Evolutionary conservation across 2,329 filamentous ascomycete genomes (phyloP).

Genomic region (Neopestalotiopsis sp.): DNA sequence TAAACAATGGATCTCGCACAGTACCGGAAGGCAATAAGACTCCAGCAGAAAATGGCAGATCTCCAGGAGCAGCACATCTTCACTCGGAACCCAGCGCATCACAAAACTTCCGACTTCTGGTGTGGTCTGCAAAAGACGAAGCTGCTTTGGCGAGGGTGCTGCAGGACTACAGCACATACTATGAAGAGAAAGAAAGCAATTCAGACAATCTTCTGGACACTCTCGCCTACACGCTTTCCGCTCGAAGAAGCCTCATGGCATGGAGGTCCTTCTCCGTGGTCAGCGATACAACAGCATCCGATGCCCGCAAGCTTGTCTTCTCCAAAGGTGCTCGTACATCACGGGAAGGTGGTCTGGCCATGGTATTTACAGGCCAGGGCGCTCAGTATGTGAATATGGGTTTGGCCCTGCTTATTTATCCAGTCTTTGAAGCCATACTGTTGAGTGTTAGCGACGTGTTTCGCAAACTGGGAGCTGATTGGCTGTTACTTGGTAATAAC

Average conservation of each 20-base stretch:
- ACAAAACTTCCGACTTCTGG: constrained; percentile 24
- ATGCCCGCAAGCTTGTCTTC: background rate
- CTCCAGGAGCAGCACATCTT: too few relatives aligned
- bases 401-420: constrained; percentile 30
- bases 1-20: background rate
- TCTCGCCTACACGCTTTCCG: constrained; percentile 34
- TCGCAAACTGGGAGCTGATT: constrained; percentile 17
- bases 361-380: constrained; percentile 44
- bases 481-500: constrained; percentile 22
- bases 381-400: constrained; percentile 43
- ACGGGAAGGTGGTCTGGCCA: constrained; percentile 13
- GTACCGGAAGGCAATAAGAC: too few relatives aligned
- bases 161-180: constrained; percentile 30
- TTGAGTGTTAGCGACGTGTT: constrained; percentile 18
- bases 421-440: constrained; percentile 25
- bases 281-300: background rate
- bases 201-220: constrained; percentile 22
- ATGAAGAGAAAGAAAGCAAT: constrained; percentile 20
- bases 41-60: too few relatives aligned
- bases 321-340: background rate
- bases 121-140: constrained; percentile 36
- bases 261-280: constrained; percentile 33
- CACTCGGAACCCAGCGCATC: background rate
- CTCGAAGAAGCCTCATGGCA: constrained; percentile 31
- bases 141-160: constrained; percentile 31